Percentiles rank a stretch among this genome's conserved stretches.
phyloP scores from a whole-genome alignment of 2,329 filamentous ascomycete genomes.

The Botrytis tulipae region DNA sequence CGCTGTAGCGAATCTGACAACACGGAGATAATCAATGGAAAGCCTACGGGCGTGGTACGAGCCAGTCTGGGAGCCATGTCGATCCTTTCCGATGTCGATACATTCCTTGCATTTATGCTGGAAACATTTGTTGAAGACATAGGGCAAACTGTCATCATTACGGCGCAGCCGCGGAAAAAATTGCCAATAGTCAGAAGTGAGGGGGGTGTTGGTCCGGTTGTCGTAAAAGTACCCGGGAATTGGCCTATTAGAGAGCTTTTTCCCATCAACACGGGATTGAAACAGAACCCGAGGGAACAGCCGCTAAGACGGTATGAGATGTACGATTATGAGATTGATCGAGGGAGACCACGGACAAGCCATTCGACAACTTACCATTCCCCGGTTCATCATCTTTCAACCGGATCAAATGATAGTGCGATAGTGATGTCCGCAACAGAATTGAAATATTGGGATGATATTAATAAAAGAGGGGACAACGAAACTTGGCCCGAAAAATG shows the following conservation, averaged over 20 bases:
- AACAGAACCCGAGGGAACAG: not conserved
- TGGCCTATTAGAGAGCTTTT: conserved; percentile 7
- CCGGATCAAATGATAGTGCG: conserved; percentile 19
- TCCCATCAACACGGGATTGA: not conserved
- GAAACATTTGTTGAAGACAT: conserved; percentile 43
- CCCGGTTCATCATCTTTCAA: conserved; percentile 10
- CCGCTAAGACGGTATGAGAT: not conserved
- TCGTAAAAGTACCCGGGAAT: not conserved
- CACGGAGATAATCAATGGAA: conserved; percentile 64
- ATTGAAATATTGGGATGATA: conserved; percentile 5
- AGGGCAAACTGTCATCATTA: not conserved
- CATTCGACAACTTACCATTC: conserved; percentile 11
- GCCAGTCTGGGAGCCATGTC: conserved; percentile 90
- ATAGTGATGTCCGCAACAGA: conserved; percentile 17
- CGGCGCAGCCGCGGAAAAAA: not conserved
- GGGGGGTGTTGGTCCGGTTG: not conserved
- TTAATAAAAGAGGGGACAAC: not conserved
- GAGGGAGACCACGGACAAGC: conserved; percentile 11
- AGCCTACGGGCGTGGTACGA: conserved; percentile 82
- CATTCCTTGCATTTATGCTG: conserved; percentile 66
- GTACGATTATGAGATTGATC: not conserved
- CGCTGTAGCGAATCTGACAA: conserved; percentile 83
- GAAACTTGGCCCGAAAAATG: conserved; percentile 2
- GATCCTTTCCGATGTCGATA: conserved; percentile 67
- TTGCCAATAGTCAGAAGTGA: not conserved